Evolutionary conservation across 441 rosid genomes (phyloP), one percentile per base, ranked within the genome.

Genomic region (Populus tomentosa): DNA sequence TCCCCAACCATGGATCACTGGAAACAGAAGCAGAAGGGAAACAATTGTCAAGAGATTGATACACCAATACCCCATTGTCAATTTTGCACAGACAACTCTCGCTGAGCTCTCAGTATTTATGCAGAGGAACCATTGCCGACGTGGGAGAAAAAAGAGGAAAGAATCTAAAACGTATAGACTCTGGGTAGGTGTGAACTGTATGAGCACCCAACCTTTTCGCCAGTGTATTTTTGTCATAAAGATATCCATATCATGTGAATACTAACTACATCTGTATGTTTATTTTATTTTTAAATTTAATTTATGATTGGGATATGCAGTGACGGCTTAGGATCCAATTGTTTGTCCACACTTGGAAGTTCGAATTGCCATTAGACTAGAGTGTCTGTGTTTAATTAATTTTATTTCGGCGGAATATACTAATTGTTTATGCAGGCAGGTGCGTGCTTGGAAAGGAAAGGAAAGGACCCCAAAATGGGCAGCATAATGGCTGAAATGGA

Each of bases 1-100:
- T 26, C 97, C 94, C 97, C 98, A 91, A 1, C 85, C 88, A 35
- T 84, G 74, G 74, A 70, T 73, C 3, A 23, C 78, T 21, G 87
- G 87, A 66, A 85, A 64, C 6, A 87, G 78, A 26, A 81, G 23
- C 59, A 73, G 3, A 21, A 80, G 21, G 35, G 83, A 81, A 74
- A 82, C 21, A 46, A 33, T 7, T 20, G 78, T 73, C n/a, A 61
- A 72, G n/a, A 78, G 50, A 70, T 79, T 78, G 69, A 64, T 32
- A 56, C 56, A 13, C 38, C 53, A 69, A 7, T 36, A 61, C 63
- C 32, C 84, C 89, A 85, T 86, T 61, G 42, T 67, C 71, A 69
- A 8, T 35, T 35, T 32, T 46, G n/a, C 3, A 5, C 61, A 71
- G 62, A 13, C 36, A 46, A 7, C 18, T 69, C 28, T 1, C 11